Evolutionary conservation across 345 rosid species (phyloP), one percentile per base, ranked within the genome.

Genomic region (Acer negundo): DNA sequence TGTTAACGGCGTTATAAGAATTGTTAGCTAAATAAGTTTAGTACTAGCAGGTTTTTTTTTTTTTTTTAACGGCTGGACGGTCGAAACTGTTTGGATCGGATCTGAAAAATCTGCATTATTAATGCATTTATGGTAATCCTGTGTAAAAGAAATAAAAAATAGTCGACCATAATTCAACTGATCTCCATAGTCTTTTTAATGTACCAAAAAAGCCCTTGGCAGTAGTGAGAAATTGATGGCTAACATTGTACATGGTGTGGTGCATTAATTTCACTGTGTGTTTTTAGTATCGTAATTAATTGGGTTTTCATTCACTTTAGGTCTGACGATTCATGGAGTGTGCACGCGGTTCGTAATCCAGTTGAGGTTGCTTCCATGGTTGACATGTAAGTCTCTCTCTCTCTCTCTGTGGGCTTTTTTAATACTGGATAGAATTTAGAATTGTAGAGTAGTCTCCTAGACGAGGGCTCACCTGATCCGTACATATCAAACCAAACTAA

Each of bases 281-380:
- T 35, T 35, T 35, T 35, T 35, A 35, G 5, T 35, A 35, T 35
- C 38, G 6, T 35, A 35, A 35, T 4, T 35, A 35, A 35, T 4
- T 35, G 38, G 38, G 38, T 35, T 35, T 61, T 4, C 67, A 13
- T 55, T 56, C 40, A 67, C 15, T 66, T 81, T 86, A 87, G 94
- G 84, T 78, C 83, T 51, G 75, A 77, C 40, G 84, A 79, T 31
- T 79, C 79, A 40, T 80, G 92, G 97, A 87, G 79, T 67, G 86
- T 84, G 81, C 92, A 93, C 78, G 89, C 93, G 0, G 86, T 88
- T 23, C 88, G 90, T 26, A 80, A 91, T 85, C 97, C 97, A 51
- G 97, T 89, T 62, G 89, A 82, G 69, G 75, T 93, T 23, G 95
- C 90, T 74, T 83, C 94, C 5, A 79, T 86, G 90, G 97, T 95